phyloP scores from a whole-genome alignment of 108 stramenopile species.

The Fistulifera pelliculosa region DNA sequence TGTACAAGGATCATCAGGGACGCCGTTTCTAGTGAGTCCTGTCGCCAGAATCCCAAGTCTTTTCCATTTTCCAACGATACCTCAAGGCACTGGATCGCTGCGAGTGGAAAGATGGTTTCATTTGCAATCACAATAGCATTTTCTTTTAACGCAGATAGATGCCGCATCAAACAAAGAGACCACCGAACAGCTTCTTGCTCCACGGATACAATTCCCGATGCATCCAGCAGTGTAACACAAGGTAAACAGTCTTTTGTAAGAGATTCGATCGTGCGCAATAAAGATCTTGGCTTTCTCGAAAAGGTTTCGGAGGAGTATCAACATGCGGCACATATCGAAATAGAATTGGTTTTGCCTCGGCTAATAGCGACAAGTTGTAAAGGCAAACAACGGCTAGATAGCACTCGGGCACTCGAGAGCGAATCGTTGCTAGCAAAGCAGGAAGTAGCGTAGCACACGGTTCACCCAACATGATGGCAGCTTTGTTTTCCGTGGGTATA shows the following conservation, averaged over 20 bases:
- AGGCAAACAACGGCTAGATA: constrained; percentile 37
- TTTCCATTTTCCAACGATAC: background rate
- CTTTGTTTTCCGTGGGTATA: constrained; percentile 40
- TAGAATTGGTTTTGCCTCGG: constrained; percentile 18
- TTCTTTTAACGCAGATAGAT: constrained; percentile 4
- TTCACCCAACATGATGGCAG: constrained; percentile 16
- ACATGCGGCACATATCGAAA: constrained; percentile 5
- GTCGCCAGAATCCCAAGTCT: constrained; percentile 6
- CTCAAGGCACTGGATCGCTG: background rate
- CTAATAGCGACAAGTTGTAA: constrained; percentile 32
- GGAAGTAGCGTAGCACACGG: constrained; percentile 12
- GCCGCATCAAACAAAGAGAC: constrained; percentile 12
- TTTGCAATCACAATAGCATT: background rate
- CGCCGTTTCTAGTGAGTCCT: constrained; percentile 11
- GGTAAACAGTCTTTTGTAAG: background rate
- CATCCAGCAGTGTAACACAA: background rate
- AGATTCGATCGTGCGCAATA: constrained; percentile 5
- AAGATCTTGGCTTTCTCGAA: background rate
- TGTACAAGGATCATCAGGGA: background rate
- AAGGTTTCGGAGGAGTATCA: background rate
- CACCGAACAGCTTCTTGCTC: constrained; percentile 15
- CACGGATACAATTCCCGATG: constrained; percentile 1
- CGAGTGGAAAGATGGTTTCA: background rate
- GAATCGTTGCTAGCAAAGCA: constrained; percentile 19
- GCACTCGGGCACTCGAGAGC: constrained; percentile 17